Conservation (phyloP, 192 early-diverging fungal species). For the Chytriomyces sp. region DNA sequence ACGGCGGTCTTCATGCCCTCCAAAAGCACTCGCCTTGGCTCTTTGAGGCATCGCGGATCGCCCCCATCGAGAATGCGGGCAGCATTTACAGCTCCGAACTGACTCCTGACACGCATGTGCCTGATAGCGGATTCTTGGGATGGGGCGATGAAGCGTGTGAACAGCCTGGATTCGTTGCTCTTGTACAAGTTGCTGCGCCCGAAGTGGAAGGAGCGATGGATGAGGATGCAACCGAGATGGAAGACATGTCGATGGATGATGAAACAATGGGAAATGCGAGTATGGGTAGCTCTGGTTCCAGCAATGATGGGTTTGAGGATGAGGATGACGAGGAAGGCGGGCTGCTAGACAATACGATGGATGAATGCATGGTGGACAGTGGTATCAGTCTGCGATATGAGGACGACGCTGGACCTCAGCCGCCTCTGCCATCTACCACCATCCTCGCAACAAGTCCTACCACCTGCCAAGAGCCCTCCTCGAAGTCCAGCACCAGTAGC, state of each 20-base stretch:
- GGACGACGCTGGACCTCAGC: too few species aligned
- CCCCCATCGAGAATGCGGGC: not conserved
- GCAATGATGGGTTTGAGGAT: not conserved
- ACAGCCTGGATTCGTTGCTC: not conserved
- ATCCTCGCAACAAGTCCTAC: not conserved
- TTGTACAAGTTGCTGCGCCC: not conserved
- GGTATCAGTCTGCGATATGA: not conserved
- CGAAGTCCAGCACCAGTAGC: not conserved
- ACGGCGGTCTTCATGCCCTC: not conserved
- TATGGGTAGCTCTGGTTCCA: not conserved
- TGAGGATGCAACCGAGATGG: not conserved
- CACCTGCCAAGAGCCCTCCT: not conserved
- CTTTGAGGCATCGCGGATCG: not conserved
- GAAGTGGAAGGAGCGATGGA: not conserved
- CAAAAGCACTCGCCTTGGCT: not conserved
- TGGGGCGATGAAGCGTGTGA: slow-evolving; percentile 21
- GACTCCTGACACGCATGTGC: not conserved
- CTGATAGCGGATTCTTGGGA: not conserved
- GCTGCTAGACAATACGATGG: not conserved
- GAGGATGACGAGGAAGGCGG: not conserved
- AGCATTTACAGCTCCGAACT: not conserved
- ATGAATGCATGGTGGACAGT: not conserved
- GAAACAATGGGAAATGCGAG: not conserved
- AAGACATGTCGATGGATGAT: not conserved
- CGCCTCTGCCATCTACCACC: not conserved